phyloP scores from a whole-genome alignment of 2,329 filamentous ascomycete genomes.

The Colletotrichum euphorbiae region DNA sequence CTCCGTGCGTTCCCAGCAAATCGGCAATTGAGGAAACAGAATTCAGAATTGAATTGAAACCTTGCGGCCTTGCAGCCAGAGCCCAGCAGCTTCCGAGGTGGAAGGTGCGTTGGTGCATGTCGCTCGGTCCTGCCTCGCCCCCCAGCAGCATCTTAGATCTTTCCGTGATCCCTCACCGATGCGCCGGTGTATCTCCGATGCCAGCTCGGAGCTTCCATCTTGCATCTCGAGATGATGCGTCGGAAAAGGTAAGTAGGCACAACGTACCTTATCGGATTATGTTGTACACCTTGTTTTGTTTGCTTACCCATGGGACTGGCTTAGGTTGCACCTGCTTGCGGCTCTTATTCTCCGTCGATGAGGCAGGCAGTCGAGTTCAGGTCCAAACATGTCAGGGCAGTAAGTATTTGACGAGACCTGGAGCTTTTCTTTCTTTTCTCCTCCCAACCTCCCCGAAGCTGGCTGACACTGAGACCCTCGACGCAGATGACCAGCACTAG shows the following conservation, averaged over 20 bases:
- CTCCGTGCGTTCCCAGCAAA: neutral
- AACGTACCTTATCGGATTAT: too few relatives aligned
- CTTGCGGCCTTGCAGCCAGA: neutral
- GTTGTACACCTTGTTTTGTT: neutral
- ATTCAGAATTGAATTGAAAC: neutral
- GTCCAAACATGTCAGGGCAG: too few relatives aligned
- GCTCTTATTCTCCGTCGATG: neutral
- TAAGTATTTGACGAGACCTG: too few relatives aligned
- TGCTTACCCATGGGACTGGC: neutral
- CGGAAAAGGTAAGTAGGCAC: neutral
- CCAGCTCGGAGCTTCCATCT: constrained; percentile 10
- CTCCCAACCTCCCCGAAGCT: constrained; percentile 5
- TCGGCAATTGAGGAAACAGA: neutral
- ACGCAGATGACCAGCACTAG: constrained; percentile 10
- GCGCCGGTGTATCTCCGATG: constrained; percentile 17
- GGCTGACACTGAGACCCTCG: constrained; percentile 25
- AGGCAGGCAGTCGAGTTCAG: too few relatives aligned
- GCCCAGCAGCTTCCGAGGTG: neutral
- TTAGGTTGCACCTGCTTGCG: constrained; percentile 7
- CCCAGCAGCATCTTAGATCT: neutral
- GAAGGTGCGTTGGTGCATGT: constrained; percentile 5
- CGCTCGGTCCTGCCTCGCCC: neutral
- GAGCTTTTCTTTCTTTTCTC: constrained; percentile 1
- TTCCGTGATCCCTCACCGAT: constrained; percentile 7
- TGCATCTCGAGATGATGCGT: neutral